Evolutionary conservation across 306 rosid genomes (phyloP), one percentile per base, ranked within the genome.

Genomic region (Pterocarpus macrocarpus): DNA sequence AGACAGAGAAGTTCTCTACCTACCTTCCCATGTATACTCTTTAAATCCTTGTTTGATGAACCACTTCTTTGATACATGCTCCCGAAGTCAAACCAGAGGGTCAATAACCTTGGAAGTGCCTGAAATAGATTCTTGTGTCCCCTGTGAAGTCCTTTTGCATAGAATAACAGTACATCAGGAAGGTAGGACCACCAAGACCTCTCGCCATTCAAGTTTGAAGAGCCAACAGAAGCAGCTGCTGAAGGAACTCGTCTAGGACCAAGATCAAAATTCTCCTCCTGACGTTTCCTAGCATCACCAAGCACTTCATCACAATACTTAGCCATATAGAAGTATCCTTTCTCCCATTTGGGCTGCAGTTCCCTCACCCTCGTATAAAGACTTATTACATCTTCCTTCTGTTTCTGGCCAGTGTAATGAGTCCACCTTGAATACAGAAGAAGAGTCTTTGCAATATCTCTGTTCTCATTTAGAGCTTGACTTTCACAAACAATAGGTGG

Each of bases 371-470:
- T 91, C 52, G 90, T 78, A 84, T 93, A 95, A 69, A 93, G 97
- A 89, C 77, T 80, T 63, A 93, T 83, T 44, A 91, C 93, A 79
- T 95, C 99, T 87, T 93, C 98, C 88, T 95, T 95, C 88, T 93
- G 99, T 83, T 95, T 95, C 92, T 95, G 98, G 76, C 99, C 98
- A 71, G 98, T 95, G 92, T 94, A 93, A 83, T 95, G 99, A 49
- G 87, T 93, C 99, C 99, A 95, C 83, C 98, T 85, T 67, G 99
- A 86, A 85, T 93, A 95, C 80, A 95, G 88, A 86, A 95, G 98
- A 84, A 95, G 99, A 82, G 96, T 90, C 88, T 90, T 95, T 8
- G 96, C 97, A 64, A 89, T 81, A 87, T 91, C 89, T 76, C 81
- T 84, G 85, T 81, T 93, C 87, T 90, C 96, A 81, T 88, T 93